These are phyloP conservation scores for Pseudocercospora fuligena DNA, from an alignment of 2,329 filamentous ascomycete species.

Conservation along the genomic window DNA sequence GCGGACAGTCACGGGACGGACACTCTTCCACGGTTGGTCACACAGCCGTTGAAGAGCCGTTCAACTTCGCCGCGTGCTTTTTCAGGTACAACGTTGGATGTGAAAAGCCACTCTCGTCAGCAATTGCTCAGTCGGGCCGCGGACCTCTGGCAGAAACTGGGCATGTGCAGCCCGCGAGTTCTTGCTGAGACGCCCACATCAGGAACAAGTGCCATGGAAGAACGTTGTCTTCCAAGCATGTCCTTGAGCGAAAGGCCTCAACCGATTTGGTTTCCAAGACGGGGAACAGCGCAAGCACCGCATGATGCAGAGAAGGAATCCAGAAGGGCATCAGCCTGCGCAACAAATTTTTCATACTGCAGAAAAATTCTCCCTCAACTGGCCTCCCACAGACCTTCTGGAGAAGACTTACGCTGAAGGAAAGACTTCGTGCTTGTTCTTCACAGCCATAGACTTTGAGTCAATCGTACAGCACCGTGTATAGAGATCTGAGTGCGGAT, in stretches of 20 bases:
- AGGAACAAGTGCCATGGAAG: neutral
- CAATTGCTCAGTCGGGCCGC: neutral
- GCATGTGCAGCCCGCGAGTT: neutral
- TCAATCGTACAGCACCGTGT: neutral
- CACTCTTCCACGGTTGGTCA: neutral
- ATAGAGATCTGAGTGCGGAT: neutral
- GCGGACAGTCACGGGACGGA: neutral
- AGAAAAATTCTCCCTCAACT: neutral
- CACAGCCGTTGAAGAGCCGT: neutral
- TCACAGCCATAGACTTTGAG: neutral
- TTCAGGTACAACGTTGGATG: neutral
- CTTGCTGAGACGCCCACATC: neutral
- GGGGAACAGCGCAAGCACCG: neutral
- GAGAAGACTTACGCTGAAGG: neutral
- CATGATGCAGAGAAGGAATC: neutral
- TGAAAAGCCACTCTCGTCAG: neutral
- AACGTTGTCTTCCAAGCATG: neutral
- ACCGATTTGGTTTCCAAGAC: neutral
- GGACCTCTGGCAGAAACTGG: neutral
- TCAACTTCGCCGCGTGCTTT: neutral
- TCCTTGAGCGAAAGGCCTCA: neutral
- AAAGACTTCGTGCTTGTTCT: neutral
- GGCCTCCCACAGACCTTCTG: neutral
- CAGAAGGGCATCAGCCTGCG: neutral
- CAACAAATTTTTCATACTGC: neutral